A percentile compares a stretch with the other conserved stretches of the same genome.
These are phyloP conservation scores for Solanum sitiens DNA, from an alignment of 257 asterid species.

Conservation along the genomic window DNA sequence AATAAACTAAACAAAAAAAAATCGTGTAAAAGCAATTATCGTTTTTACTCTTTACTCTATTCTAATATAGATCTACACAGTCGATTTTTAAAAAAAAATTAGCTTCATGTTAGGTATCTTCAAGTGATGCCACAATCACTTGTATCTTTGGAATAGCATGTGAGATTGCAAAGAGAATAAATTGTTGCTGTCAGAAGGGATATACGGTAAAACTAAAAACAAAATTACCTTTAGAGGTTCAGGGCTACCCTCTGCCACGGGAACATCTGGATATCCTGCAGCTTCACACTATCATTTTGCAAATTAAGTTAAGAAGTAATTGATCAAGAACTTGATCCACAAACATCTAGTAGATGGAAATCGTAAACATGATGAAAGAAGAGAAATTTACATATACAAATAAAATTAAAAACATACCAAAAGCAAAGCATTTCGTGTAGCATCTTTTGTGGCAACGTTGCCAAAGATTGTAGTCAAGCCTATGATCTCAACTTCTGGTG, in stretches of 20 bases:
- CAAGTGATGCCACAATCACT: background rate
- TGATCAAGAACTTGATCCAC: constrained; percentile 38
- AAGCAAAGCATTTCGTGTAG: constrained; percentile 80
- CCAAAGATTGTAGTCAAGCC: constrained; percentile 94
- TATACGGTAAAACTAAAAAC: background rate
- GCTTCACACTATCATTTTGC: constrained; percentile 99
- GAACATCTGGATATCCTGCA: constrained; percentile 85
- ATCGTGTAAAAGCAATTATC: background rate
- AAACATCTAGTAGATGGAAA: background rate
- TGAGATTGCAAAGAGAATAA: background rate
- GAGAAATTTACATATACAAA: background rate
- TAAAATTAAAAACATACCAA: constrained; percentile 48
- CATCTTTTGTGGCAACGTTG: constrained; percentile 72
- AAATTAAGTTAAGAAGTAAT: constrained; percentile 26
- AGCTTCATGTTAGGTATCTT: background rate
- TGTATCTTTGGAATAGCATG: background rate
- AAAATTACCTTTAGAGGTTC: constrained; percentile 78
- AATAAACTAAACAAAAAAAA: background rate
- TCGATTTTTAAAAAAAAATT: background rate
- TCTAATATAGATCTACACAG: background rate
- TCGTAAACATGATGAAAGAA: background rate
- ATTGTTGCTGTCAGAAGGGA: background rate
- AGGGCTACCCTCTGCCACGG: constrained; percentile 83
- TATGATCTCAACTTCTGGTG: constrained; percentile 61
- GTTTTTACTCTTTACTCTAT: background rate